Base-by-base conservation (phyloP, 805 yeast species). In the Kluyveromyces aestuarii region DNA sequence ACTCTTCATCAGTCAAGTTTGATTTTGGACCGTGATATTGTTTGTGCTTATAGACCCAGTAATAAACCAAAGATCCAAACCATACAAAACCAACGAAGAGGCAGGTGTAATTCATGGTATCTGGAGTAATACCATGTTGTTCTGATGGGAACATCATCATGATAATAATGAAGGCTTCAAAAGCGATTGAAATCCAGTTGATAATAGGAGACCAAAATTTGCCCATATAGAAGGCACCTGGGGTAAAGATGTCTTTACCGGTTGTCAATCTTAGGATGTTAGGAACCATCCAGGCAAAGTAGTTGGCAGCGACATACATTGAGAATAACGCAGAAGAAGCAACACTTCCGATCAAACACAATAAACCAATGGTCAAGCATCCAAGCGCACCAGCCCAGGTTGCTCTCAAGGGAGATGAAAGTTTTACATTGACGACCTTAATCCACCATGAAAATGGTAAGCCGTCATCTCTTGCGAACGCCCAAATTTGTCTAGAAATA, bases 401-500 rank as follows among this genome's bases (percentile, higher is more conserved):
- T 1, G 88, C 87, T 54, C 82, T 72, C 21, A 81, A 59, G 11
- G 90, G 89, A 27, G 80, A 83, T 18, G 74, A 71, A 27, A 75
- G 63, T 50, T 61, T 72, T 46, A 74, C 70, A 58, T 82, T 70
- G 42, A 83, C 83, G 40, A 69, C 74, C 53, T 79, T 77, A 52
- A 82, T 72, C 58, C 66, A 67, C 39, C 69, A 60, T 18, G 80
- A 71, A 55, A 80, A 70, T 14, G 88, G 88, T 50, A 82, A 71
- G 17, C 87, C 87, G 51, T 80, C 81, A 63, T 82, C 89, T 66
- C 89, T 75, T 21, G 85, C 81, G 64, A 81, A 81, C 2, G 87
- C 85, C 80, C 84, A 82, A 47, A 80, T 72, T 64, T 81, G 87
- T 61, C 87, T 73, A 4, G 84, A 79, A 7, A 76, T 72, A 18